Evolutionary conservation across 177 flowering plant genomes (phyloP), one percentile per base, ranked within the genome.

Genomic region (Vitis hybrid): DNA sequence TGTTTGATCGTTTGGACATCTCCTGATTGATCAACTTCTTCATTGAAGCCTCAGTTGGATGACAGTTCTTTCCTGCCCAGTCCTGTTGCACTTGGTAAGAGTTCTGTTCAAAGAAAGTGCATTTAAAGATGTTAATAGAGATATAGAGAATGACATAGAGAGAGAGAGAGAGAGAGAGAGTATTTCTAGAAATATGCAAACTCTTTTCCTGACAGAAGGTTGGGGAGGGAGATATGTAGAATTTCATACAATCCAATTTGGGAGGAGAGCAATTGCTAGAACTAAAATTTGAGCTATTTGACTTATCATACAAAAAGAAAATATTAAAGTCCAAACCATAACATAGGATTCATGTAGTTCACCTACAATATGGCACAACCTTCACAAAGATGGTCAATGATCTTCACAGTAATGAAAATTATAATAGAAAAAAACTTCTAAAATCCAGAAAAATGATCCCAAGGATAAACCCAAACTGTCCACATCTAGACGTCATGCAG

Each of bases 11-110:
- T 74, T 86, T 82, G 8, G 87, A 84, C 50, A 90, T 78, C 69
- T 95, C 97, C 61, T 87, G 86, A 62, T 73, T 82, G 50, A 90
- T 89, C 79, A 90, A 64, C 65, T 83, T 87, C 89, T 93, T 91
- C 85, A 89, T 86, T 60, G 97, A 82, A 72, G 82, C 82, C 71
- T 85, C 89, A 61, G 69, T 61, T 26, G 84, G 78, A 80, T 79
- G 79, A 68, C 16, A 68, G 50, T 76, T 80, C 68, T 68, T 74
- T 60, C 72, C 79, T 13, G 78, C 71, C 75, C 82, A 78, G 57
- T 76, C 84, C 55, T 81, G 78, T 68, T 73, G 82, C 73, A 76
- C 69, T 63, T 86, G 76, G 83, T 79, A 77, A 66, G 83, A 71
- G 62, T 79, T 79, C 89, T 87, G 92, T 39, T 39, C 48, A 39